Base-by-base conservation (phyloP, 1,139 yeast genomes). In the Nakaseomyces bracarensis region DNA sequence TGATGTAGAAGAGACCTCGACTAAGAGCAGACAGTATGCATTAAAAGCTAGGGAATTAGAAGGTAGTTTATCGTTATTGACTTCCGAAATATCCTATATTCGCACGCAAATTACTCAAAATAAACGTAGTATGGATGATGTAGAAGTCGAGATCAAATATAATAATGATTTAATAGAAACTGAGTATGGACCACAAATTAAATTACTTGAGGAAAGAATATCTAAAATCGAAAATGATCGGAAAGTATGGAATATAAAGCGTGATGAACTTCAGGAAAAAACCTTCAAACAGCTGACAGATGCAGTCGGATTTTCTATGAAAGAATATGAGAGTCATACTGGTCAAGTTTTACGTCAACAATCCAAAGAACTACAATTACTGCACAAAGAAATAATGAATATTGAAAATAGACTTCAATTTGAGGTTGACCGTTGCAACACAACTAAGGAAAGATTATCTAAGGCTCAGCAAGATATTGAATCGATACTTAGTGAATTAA, bases 311-410 rank as follows among this genome's bases (percentile, higher is more conserved):
- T 75, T 83, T 52, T 65, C 70, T 48, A 76, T 84, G 37, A 69
- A 70, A 41, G 86, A 79, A 37, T 85, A 81, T 56, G 95, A 85
- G 58, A 67, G 66, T 37, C 66, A 74, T 20, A 85, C 82, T 46
- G 89, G 91, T 9, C 67, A 77, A 2, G 65, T 76, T 10, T 57
- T 76, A 45, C 72, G 86, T 55, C 70, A 71, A 34, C 73, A 79
- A 44, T 71, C 82, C 1, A 78, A 75, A 50, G 87, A 82, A 57
- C 69, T 81, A 43, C 68, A 82, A 3, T 78, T 77, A 50, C 75
- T 72, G 49, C 65, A 73, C 25, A 76, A 75, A 44, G 79, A 83
- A 29, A 70, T 82, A 21, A 64, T 82, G n/a, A 71, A 77, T 4
- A 64, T 83, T 40, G 68, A 76, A 29, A 80, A 74, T 47, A 82